These are phyloP conservation scores for Ailanthus altissimus DNA, from an alignment of 345 rosid species.

Conservation along the genomic window DNA sequence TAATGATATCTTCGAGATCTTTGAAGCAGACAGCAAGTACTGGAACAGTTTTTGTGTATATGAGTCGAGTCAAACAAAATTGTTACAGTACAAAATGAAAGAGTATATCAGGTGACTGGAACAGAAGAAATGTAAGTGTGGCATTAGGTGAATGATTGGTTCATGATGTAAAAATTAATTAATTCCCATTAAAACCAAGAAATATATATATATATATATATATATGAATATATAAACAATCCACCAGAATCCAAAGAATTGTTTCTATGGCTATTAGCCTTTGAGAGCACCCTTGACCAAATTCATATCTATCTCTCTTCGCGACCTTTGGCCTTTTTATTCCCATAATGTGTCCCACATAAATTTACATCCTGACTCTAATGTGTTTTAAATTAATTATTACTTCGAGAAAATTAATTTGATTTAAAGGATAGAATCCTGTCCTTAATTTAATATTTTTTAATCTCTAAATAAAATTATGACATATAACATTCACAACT, in stretches of 20 bases:
- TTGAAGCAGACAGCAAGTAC: neutral
- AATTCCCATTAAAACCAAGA: neutral
- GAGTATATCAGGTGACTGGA: conserved; percentile 11
- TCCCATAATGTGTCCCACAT: too few relatives aligned
- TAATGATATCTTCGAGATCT: neutral
- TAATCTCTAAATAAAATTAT: too few relatives aligned
- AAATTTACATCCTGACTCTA: too few relatives aligned
- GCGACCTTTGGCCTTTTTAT: too few relatives aligned
- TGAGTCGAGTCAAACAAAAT: neutral
- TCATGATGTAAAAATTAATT: conserved; percentile 7
- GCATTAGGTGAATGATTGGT: conserved; percentile 19
- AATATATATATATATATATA: neutral
- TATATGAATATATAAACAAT: too few relatives aligned
- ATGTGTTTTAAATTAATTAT: too few relatives aligned
- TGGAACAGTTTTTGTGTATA: neutral
- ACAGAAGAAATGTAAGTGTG: neutral
- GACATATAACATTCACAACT: too few relatives aligned
- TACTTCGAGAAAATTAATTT: too few relatives aligned
- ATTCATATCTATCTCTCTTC: too few relatives aligned
- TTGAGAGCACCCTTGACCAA: too few relatives aligned
- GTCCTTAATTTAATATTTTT: too few relatives aligned
- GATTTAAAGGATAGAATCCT: too few relatives aligned
- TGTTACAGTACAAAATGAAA: neutral
- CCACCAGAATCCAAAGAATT: neutral
- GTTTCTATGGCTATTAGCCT: neutral